Conservation (phyloP, 140 eudicot species). For the Flaveria floridana region DNA sequence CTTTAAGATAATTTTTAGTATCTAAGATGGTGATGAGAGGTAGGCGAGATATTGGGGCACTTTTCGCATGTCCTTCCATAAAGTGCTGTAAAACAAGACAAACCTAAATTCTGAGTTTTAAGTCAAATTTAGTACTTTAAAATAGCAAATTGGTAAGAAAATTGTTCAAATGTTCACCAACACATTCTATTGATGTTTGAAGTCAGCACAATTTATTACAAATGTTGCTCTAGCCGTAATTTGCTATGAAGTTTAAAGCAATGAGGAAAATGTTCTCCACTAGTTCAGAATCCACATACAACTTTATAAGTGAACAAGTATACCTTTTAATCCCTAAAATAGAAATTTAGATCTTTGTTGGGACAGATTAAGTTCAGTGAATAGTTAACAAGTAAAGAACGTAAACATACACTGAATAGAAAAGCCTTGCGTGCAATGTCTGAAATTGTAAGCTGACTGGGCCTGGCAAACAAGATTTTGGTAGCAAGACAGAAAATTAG, state of each 20-base stretch:
- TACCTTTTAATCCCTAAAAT: background rate
- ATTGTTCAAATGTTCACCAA: background rate
- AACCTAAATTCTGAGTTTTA: constrained; percentile 9
- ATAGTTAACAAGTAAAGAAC: constrained; percentile 23
- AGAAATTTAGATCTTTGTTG: constrained; percentile 16
- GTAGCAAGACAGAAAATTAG: constrained; percentile 11
- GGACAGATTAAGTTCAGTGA: background rate
- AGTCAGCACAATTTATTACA: constrained; percentile 6
- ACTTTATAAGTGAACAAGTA: constrained; percentile 10
- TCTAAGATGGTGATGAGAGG: constrained; percentile 89
- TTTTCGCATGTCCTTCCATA: constrained; percentile 98
- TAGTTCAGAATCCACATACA: background rate
- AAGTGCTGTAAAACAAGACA: constrained; percentile 70
- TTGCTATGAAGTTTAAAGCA: constrained; percentile 16
- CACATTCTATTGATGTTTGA: constrained; percentile 1
- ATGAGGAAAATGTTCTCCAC: background rate
- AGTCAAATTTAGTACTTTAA: constrained; percentile 8
- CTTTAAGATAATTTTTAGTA: constrained; percentile 64
- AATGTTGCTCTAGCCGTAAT: background rate
- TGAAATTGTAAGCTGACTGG: constrained; percentile 83
- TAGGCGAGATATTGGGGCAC: constrained; percentile 84
- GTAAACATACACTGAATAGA: constrained; percentile 77
- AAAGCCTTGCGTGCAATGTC: constrained; percentile 98
- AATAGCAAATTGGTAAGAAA: constrained; percentile 14
- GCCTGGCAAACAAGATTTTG: constrained; percentile 49